Evolutionary conservation across 2,329 filamentous ascomycete species (phyloP), one percentile per base, ranked within the genome.

Genomic region (Pyrenophora graminea): DNA sequence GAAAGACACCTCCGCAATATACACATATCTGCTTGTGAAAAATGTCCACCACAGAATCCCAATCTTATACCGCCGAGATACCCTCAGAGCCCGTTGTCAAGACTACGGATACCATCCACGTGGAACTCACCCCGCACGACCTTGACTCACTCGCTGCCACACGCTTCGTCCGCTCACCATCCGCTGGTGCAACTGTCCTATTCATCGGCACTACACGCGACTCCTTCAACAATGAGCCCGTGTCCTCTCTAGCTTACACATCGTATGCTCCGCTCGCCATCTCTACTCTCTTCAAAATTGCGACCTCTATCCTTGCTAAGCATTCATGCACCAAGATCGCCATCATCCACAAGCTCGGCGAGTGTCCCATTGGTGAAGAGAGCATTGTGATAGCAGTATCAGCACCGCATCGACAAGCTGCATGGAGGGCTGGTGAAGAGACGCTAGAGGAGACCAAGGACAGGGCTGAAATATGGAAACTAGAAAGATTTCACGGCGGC

Each of bases 391-490:
- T 97, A 63, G 89, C 90, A 1, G 89, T 97, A 3, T 91, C 89
- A 37, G 82, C 90, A 23, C 85, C 89, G 31, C 94, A 97, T 76
- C 81, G 94, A 6, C 83, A 88, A 62, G 89, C 88, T 12, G 92
- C 90, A 4, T 99, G 93, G 93, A 77, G 79, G 63, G 93, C 89
- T 0, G 93, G 90, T 0, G 93, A 97, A 77, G 90, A 95, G 75
- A 89, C 91, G 30, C 76, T 97, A 51, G 93, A 97, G 77, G 78
- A 84, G 70, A 91, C 90, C 68, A 99, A 97, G 77, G 84, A 83
- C 48, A 85, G 81, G 59, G 90, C 90, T n/a, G 94, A 99, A 78
- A 87, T 99, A 36, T 97, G 93, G 93, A 97, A 97, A 77, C 79
- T 85, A 59, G 93, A 97, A 77, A 88, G 91, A 71, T 97, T 97